Percentiles rank a stretch among this genome's conserved stretches.
Evolutionary conservation across 176 grass and related monocot species (phyloP).

Genomic region (Cocos nucifera): DNA sequence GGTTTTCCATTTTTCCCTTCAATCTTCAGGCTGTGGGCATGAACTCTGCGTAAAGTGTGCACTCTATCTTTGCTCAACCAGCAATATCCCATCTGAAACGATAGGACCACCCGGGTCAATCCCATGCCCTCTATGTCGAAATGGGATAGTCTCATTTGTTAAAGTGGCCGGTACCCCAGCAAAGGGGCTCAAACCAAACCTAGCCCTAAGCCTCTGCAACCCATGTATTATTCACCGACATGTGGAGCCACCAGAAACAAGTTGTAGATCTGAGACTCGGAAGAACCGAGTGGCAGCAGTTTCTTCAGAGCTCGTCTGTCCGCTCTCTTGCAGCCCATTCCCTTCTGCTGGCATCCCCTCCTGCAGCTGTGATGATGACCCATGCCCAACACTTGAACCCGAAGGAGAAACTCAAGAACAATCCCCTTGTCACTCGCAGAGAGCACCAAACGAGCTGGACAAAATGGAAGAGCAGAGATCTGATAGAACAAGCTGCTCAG

Average conservation of each 20-base stretch:
- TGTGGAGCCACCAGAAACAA: constrained; percentile 37
- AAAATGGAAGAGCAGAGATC: constrained; percentile 49
- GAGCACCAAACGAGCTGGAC: constrained; percentile 32
- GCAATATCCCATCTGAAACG: constrained; percentile 49
- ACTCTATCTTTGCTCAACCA: constrained; percentile 84
- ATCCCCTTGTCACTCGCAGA: constrained; percentile 36
- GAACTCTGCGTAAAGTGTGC: constrained; percentile 89
- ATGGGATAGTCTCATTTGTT: constrained; percentile 68
- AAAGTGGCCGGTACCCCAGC: constrained; percentile 41
- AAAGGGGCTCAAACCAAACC: constrained; percentile 61
- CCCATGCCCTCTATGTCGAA: constrained; percentile 85
- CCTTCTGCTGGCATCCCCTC: constrained; percentile 41
- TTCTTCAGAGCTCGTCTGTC: constrained; percentile 81
- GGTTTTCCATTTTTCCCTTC: background rate
- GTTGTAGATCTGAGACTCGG: constrained; percentile 56
- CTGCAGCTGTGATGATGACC: constrained; percentile 58
- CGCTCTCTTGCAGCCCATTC: constrained; percentile 73
- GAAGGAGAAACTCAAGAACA: constrained; percentile 36
- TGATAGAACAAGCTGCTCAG: constrained; percentile 63
- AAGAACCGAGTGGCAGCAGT: constrained; percentile 59
- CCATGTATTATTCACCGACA: constrained; percentile 67
- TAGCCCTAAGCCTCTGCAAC: constrained; percentile 72
- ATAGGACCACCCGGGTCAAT: constrained; percentile 71
- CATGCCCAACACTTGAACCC: constrained; percentile 31
- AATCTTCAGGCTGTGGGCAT: constrained; percentile 75